Conservation (phyloP, 2,329 filamentous ascomycete genomes). For the Penicillium psychrosexuale region DNA sequence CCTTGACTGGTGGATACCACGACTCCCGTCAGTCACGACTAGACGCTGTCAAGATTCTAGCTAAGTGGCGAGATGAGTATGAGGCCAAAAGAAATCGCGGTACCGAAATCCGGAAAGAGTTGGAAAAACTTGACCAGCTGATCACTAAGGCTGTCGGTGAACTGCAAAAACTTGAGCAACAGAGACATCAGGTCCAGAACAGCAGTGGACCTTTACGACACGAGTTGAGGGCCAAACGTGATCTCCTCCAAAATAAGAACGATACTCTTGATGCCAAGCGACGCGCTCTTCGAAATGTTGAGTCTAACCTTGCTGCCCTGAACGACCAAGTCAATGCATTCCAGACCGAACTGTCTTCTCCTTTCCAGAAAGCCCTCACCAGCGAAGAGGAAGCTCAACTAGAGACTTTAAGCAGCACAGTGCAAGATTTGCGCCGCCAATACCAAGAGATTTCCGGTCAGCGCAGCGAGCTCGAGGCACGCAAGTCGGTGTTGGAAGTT, state of each 20-base stretch:
- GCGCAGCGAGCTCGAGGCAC: conserved; percentile 72
- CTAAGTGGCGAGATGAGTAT: conserved; percentile 70
- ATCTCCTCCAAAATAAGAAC: conserved; percentile 68
- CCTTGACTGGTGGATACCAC: conserved; percentile 90
- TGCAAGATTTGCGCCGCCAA: conserved; percentile 72
- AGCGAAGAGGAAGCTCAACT: conserved; percentile 78
- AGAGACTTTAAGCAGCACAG: conserved; percentile 64
- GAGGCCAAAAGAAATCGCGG: conserved; percentile 65
- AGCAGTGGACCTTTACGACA: conserved; percentile 76
- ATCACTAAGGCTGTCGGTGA: conserved; percentile 84
- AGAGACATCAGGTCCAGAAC: conserved; percentile 71
- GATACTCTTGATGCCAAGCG: conserved; percentile 72
- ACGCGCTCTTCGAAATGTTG: conserved; percentile 62
- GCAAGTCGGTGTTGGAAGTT: conserved; percentile 79
- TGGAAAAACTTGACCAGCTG: conserved; percentile 80
- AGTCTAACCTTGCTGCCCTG: conserved; percentile 71
- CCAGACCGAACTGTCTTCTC: conserved; percentile 74
- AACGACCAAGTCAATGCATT: conserved; percentile 72
- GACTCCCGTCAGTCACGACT: conserved; percentile 82
- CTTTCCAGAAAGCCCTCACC: conserved; percentile 89
- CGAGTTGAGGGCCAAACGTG: conserved; percentile 72
- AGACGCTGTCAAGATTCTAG: conserved; percentile 74
- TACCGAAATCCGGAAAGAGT: conserved; percentile 63
- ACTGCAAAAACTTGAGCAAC: conserved; percentile 76
- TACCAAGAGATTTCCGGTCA: conserved; percentile 71